Base-by-base conservation (phyloP, 352 stramenopile species). In the Phytophthora litchii region DNA sequence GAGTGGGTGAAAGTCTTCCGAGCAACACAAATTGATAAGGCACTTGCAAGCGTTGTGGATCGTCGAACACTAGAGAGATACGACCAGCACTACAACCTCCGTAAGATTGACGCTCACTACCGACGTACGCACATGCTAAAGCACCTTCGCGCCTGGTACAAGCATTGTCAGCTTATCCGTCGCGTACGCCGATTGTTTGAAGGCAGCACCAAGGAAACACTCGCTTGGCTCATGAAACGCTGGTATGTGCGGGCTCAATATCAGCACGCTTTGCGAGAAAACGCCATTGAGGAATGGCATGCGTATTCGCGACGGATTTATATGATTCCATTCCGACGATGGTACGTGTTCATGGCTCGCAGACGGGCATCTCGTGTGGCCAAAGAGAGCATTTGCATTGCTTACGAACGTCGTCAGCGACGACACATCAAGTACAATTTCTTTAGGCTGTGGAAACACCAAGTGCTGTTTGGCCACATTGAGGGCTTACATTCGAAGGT, bases 371-470 rank as follows among this genome's bases (percentile, higher is more conserved):
- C 61, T 37, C 74, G 78, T n/a, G 44, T 49, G 1, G 73, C 84
- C 1, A 85, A 89, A 45, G 75, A 87, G 40, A 80, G 62, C 32
- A 84, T 93, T 41, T 91, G 83, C 25, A 57, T 82, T 0, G 84
- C 84, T 13, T 93, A 89, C 60, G 68, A 86, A 44, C 78, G 82
- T 0, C 70, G 84, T 5, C 71, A 84, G 29, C 61, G 74, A 2
- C 78, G 81, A 2, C 79, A 91, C 21, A 80, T 54, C 27, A 89
- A 89, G 73, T 93, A 91, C 64, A 74, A 70, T 43, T 91, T 93
- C 67, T 93, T 93, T 19, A 78, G 82, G 1, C 52, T 93, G 10
- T 93, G 84, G 84, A 89, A 92, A 48, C 84, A 92, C 55, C 82
- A 90, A 23, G 62, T 83, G 14, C 57, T 91, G 11, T 93, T 92